Evolutionary conservation across 306 rosid genomes (phyloP).

Genomic region (Senna tora): DNA sequence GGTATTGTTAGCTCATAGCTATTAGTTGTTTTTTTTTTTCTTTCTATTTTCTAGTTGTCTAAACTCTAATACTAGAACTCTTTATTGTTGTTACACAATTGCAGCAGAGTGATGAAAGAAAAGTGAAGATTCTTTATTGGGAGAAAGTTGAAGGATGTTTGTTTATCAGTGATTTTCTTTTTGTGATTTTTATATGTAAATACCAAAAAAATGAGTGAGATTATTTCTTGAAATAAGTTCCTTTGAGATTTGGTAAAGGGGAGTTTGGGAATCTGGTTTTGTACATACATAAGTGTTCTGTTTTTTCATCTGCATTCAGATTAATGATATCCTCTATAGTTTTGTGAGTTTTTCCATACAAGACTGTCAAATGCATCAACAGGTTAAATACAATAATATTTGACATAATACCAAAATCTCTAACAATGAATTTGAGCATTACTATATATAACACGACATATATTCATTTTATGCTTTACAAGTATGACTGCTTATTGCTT

Average conservation of each 20-base stretch:
- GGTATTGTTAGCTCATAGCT: slow-evolving; percentile 45
- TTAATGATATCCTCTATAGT: slow-evolving; percentile 28
- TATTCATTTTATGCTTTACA: neutral
- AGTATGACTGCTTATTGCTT: slow-evolving; percentile 23
- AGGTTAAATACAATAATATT: no score
- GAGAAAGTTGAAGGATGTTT: slow-evolving; percentile 36
- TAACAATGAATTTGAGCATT: neutral
- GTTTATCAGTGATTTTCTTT: slow-evolving; percentile 17
- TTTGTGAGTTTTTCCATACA: slow-evolving; percentile 28
- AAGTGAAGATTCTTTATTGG: slow-evolving; percentile 38
- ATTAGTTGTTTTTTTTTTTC: neutral
- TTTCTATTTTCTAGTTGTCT: slow-evolving; percentile 22
- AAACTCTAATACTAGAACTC: neutral
- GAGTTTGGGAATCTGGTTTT: slow-evolving; percentile 27
- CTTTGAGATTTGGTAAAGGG: neutral
- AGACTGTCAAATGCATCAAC: slow-evolving; percentile 20
- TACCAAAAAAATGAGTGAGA: slow-evolving; percentile 40
- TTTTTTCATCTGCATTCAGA: slow-evolving; percentile 36
- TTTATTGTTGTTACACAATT: slow-evolving; percentile 34
- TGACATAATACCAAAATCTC: neutral
- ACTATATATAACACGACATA: neutral
- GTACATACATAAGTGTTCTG: slow-evolving; percentile 40
- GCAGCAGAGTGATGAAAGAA: slow-evolving; percentile 55
- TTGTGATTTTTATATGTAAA: slow-evolving; percentile 48
- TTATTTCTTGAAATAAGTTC: slow-evolving; percentile 43